phyloP scores from a whole-genome alignment of 805 yeast genomes.

The Middelhovenomyces tepae region DNA sequence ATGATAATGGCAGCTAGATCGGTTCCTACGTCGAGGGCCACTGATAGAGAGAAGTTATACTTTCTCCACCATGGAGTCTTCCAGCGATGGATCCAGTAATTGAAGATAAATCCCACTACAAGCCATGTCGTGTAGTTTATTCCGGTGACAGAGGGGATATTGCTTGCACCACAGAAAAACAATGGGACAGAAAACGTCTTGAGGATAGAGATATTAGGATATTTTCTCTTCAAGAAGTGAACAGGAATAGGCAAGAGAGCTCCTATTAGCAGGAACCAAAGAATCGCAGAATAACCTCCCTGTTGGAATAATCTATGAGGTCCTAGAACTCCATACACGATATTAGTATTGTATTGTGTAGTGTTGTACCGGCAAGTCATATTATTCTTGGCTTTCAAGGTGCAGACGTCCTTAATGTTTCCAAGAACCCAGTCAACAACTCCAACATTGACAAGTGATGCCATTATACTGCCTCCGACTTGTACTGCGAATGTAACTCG shows the following conservation, averaged over 20 bases:
- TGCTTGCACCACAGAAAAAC: conserved; percentile 45
- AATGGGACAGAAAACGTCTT: conserved; percentile 21
- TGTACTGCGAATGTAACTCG: conserved; percentile 44
- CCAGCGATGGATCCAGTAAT: conserved; percentile 39
- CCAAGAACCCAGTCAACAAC: conserved; percentile 37
- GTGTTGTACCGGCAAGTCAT: conserved; percentile 37
- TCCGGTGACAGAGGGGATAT: conserved; percentile 60
- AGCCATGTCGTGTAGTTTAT: conserved; percentile 49
- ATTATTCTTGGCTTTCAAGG: conserved; percentile 31
- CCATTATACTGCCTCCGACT: conserved; percentile 33
- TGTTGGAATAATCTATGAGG: conserved; percentile 28
- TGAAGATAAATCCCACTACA: conserved; percentile 40
- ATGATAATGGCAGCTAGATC: conserved; percentile 50
- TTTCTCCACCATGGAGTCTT: conserved; percentile 49
- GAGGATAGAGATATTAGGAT: neutral
- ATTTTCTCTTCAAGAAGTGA: neutral
- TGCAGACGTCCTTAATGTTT: conserved; percentile 36
- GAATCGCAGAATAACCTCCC: conserved; percentile 2
- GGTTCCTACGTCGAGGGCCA: conserved; percentile 53
- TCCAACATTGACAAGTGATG: conserved; percentile 33
- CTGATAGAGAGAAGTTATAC: conserved; percentile 52
- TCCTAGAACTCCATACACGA: conserved; percentile 50
- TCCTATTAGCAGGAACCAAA: conserved; percentile 1
- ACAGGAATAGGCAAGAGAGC: neutral
- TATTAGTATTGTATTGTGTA: conserved; percentile 40